Conservation (phyloP, 1,284 basidiomycete species). For the Phylloboletellus chloephorus region DNA sequence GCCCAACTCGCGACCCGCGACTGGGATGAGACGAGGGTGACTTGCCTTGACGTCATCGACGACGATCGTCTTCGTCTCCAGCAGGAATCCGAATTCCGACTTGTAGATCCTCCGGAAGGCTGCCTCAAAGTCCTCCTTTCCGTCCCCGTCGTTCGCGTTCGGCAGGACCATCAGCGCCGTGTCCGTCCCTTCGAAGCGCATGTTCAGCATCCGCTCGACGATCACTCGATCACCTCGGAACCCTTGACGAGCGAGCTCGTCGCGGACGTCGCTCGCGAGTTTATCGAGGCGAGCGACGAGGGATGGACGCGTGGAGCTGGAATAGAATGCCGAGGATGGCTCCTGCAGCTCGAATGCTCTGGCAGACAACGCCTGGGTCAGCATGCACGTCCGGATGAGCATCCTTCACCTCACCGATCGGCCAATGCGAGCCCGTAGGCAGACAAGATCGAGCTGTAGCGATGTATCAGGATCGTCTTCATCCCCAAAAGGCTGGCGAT, state of each 20-base stretch:
- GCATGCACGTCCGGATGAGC: not conserved
- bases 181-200: constrained; percentile 91
- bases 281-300: constrained; percentile 64
- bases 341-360: constrained; percentile 85
- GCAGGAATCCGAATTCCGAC: constrained; percentile 87
- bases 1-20: too few species aligned
- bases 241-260: constrained; percentile 72
- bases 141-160: constrained; percentile 45
- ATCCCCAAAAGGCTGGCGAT: constrained; percentile 68
- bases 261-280: constrained; percentile 57
- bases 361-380: constrained; percentile 5
- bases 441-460: constrained; percentile 70
- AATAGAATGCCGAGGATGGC: constrained; percentile 75
- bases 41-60: constrained; percentile 88
- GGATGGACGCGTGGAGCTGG: constrained; percentile 44
- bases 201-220: constrained; percentile 82
- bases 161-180: constrained; percentile 86
- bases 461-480: constrained; percentile 67
- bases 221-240: constrained; percentile 68
- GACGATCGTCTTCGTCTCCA: constrained; percentile 71
- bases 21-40: too few species aligned
- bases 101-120: constrained; percentile 78
- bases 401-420: constrained; percentile 52
- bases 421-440: constrained; percentile 78
- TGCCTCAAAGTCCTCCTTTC: constrained; percentile 68